These are phyloP conservation scores for Podospora pseudocomata DNA, from an alignment of 495 filamentous ascomycete species.

Conservation along the genomic window DNA sequence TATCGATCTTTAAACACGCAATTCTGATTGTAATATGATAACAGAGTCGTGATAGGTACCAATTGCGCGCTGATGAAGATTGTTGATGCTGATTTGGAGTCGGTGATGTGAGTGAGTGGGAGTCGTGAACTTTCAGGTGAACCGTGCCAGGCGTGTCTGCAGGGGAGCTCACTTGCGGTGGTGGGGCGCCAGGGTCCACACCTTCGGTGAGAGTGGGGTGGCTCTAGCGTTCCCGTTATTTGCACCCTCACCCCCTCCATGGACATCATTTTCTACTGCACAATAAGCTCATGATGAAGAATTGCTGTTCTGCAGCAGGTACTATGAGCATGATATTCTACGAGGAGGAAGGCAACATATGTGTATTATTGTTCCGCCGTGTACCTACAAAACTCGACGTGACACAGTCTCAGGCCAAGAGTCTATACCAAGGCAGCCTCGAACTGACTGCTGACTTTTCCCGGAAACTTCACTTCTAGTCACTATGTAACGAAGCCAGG, in stretches of 20 bases:
- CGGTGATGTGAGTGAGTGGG: neutral
- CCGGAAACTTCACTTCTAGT: too few species aligned
- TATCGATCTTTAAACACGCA: neutral
- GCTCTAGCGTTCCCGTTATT: neutral
- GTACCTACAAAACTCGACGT: too few species aligned
- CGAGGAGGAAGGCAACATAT: too few species aligned
- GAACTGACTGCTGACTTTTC: too few species aligned
- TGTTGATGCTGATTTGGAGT: neutral
- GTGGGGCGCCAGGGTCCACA: neutral
- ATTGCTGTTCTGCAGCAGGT: too few species aligned
- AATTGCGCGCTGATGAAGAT: neutral
- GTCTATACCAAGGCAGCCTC: too few species aligned
- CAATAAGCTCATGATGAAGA: too few species aligned
- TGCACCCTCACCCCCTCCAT: neutral
- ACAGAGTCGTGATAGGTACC: neutral
- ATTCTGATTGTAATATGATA: neutral
- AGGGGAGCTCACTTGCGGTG: neutral
- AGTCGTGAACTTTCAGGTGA: conserved; percentile 1
- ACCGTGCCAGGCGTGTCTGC: neutral
- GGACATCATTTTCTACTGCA: neutral
- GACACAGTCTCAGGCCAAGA: too few species aligned
- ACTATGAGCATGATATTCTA: too few species aligned
- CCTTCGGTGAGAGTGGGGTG: neutral
- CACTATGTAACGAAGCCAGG: too few species aligned
- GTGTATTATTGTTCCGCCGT: too few species aligned